A percentile compares a stretch with the other conserved stretches of the same genome.
Evolutionary conservation across 2,329 filamentous ascomycete species (phyloP).

Genomic region (Aureobasidium vineae): DNA sequence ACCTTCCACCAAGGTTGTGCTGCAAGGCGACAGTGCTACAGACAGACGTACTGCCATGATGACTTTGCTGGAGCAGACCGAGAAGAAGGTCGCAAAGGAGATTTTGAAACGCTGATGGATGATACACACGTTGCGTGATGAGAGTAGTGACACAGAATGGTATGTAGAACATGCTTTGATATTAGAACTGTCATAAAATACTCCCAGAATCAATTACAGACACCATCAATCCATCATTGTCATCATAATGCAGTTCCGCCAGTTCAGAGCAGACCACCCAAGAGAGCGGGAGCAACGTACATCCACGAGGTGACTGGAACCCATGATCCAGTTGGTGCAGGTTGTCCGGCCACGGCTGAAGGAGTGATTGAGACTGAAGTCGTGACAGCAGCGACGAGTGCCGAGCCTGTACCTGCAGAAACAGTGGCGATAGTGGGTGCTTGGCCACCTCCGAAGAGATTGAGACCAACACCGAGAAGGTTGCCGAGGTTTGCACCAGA

Average conservation of each 20-base stretch:
- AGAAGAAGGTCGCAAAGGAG: slow-evolving; percentile 31
- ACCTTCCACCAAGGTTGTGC: slow-evolving; percentile 30
- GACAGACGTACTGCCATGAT: slow-evolving; percentile 30
- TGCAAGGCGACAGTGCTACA: slow-evolving; percentile 29
- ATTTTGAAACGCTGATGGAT: slow-evolving; percentile 28
- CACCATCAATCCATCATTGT: not conserved
- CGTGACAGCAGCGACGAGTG: slow-evolving; percentile 20
- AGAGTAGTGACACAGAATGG: not conserved
- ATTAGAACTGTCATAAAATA: slow-evolving; percentile 23
- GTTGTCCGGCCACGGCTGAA: not conserved
- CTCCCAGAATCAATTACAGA: slow-evolving; percentile 4
- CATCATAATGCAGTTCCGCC: not conserved
- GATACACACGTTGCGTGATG: not conserved
- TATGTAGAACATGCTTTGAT: slow-evolving; percentile 23
- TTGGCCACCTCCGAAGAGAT: slow-evolving; percentile 10
- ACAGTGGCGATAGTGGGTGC: slow-evolving; percentile 18
- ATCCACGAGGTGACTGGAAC: slow-evolving; percentile 22
- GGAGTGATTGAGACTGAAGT: slow-evolving; percentile 11
- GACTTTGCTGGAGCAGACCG: slow-evolving; percentile 32
- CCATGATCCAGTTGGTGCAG: slow-evolving; percentile 12
- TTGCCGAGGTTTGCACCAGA: slow-evolving; percentile 23
- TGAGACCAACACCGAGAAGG: slow-evolving; percentile 24
- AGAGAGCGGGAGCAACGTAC: slow-evolving; percentile 8
- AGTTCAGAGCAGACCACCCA: not conserved
- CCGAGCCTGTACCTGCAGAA: slow-evolving; percentile 20